phyloP scores from a whole-genome alignment of 345 rosid species.

The Salix dunnii region DNA sequence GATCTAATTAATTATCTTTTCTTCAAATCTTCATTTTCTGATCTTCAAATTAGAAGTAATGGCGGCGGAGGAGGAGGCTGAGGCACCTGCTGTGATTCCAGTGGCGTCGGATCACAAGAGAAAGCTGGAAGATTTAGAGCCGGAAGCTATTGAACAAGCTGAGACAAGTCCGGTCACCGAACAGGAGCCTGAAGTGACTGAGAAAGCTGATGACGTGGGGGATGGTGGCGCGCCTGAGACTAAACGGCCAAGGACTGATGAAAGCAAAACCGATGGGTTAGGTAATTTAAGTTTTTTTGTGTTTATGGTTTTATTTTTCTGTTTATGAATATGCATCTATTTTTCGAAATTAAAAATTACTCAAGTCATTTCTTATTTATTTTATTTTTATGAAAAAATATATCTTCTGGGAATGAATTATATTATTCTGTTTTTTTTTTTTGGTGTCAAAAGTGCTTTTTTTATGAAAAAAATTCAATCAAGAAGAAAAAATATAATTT shows the following conservation, averaged over 20 bases:
- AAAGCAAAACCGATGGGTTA: conserved; percentile 32
- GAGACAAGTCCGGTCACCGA: conserved; percentile 6
- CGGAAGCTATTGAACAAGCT: conserved; percentile 11
- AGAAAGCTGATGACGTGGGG: conserved; percentile 12
- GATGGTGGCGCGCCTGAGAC: conserved; percentile 37
- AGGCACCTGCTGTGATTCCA: conserved; percentile 12
- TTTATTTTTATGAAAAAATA: no score
- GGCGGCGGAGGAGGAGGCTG: conserved; percentile 71
- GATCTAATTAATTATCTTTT: no score
- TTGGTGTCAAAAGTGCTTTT: background rate
- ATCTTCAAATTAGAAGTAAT: conserved; percentile 23
- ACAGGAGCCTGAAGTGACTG: conserved; percentile 17
- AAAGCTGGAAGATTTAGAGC: conserved; percentile 58
- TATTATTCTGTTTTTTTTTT: background rate
- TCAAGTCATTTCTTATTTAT: background rate
- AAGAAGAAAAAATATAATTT: background rate
- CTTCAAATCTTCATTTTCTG: background rate
- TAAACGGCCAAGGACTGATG: conserved; percentile 58
- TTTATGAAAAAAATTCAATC: background rate
- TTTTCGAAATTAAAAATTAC: background rate
- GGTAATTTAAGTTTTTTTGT: conserved; percentile 36
- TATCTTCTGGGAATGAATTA: background rate
- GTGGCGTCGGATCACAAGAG: conserved; percentile 61
- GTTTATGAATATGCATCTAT: background rate
- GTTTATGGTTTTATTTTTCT: background rate